Percentiles rank a stretch among this genome's conserved stretches.
These are phyloP conservation scores for Dendrocalamus latiflorus DNA, from an alignment of 202 grass and related monocot genomes.

Conservation along the genomic window DNA sequence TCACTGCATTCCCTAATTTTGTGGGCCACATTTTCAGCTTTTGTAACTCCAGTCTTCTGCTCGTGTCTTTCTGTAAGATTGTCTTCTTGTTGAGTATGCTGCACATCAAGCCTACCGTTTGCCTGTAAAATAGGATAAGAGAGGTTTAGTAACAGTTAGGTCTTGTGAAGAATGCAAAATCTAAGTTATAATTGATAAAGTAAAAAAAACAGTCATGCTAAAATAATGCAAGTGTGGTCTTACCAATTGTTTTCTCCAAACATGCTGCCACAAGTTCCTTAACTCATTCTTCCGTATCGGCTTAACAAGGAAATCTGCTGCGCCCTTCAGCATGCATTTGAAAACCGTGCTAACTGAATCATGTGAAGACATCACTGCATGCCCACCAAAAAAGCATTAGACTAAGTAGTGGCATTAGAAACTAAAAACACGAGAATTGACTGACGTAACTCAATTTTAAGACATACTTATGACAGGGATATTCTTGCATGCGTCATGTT, in stretches of 20 bases:
- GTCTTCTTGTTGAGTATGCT: constrained; percentile 45
- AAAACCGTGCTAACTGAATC: constrained; percentile 97
- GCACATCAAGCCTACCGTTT: constrained; percentile 44
- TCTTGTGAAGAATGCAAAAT: neutral
- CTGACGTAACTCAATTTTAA: neutral
- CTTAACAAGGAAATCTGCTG: constrained; percentile 95
- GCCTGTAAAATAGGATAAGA: constrained; percentile 41
- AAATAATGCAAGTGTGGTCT: neutral
- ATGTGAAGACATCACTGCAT: constrained; percentile 97
- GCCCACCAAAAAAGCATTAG: constrained; percentile 7
- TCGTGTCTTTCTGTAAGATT: constrained; percentile 31
- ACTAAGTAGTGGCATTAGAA: neutral
- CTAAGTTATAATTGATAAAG: neutral
- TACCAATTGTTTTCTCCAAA: constrained; percentile 96
- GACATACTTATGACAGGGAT: constrained; percentile 97
- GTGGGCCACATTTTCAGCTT: constrained; percentile 30
- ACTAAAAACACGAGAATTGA: neutral
- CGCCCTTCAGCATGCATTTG: constrained; percentile 99
- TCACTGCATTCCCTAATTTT: constrained; percentile 70
- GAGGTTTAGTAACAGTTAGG: neutral
- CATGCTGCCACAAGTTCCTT: constrained; percentile 95
- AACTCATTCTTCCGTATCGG: constrained; percentile 89
- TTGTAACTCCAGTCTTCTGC: constrained; percentile 20
- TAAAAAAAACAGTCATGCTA: neutral
- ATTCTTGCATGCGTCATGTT: constrained; percentile 80